phyloP scores from a whole-genome alignment of 805 yeast genomes.

The Yarrowia sp. region DNA sequence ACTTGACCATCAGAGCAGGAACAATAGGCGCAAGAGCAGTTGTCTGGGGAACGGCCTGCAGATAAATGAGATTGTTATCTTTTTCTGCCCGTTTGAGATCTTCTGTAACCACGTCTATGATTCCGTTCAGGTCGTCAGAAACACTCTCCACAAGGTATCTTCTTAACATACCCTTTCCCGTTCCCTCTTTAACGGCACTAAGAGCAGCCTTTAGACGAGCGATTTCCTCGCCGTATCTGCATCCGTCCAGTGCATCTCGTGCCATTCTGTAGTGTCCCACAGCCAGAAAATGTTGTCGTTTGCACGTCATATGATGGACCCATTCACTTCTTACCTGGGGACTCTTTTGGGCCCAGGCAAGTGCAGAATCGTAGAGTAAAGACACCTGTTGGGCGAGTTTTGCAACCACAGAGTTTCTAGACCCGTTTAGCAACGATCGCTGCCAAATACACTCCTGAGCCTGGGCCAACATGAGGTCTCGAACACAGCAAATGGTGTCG shows the following conservation, averaged over 20 bases:
- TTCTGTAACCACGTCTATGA: slow-evolving; percentile 46
- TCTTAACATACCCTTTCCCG: slow-evolving; percentile 36
- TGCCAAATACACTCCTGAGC: slow-evolving; percentile 88
- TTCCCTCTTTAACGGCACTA: slow-evolving; percentile 36
- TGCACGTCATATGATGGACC: slow-evolving; percentile 58
- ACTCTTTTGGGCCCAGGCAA: slow-evolving; percentile 45
- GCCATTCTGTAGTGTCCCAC: slow-evolving; percentile 68
- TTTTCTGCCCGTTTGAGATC: slow-evolving; percentile 56
- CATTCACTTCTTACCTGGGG: slow-evolving; percentile 59
- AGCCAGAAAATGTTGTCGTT: slow-evolving; percentile 62
- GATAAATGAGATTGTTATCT: slow-evolving; percentile 78
- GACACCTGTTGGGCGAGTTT: slow-evolving; percentile 63
- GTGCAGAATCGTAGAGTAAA: slow-evolving; percentile 50
- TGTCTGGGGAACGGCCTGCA: slow-evolving; percentile 56
- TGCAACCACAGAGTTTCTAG: slow-evolving; percentile 60
- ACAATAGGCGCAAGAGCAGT: slow-evolving; percentile 42
- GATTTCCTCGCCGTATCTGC: slow-evolving; percentile 70
- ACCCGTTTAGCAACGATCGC: slow-evolving; percentile 50
- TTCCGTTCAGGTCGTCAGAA: slow-evolving; percentile 51
- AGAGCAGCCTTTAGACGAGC: slow-evolving; percentile 50
- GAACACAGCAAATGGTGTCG: slow-evolving; percentile 51
- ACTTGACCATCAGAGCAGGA: slow-evolving; percentile 54
- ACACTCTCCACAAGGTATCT: slow-evolving; percentile 45
- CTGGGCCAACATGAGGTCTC: slow-evolving; percentile 64
- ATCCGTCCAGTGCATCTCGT: slow-evolving; percentile 44